These are phyloP conservation scores for Globisporangium spiculum DNA, from an alignment of 352 stramenopile species.

Conservation along the genomic window DNA sequence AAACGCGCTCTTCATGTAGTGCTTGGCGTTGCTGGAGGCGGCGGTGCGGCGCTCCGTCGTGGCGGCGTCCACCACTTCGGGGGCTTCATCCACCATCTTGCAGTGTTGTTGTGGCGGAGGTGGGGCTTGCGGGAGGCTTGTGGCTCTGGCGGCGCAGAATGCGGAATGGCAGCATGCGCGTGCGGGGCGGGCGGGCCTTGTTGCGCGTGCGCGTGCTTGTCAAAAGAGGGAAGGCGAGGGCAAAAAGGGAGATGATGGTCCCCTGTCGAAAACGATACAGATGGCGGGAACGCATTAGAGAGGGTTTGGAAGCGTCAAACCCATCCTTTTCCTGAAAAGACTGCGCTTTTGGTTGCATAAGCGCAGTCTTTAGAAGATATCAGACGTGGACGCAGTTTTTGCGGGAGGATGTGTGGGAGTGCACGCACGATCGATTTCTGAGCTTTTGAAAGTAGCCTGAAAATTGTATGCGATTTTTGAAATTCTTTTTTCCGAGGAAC, in stretches of 20 bases:
- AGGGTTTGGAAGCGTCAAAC: no score
- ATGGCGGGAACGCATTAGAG: not conserved
- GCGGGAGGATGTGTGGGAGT: no score
- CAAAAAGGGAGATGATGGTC: not conserved
- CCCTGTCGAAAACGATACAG: not conserved
- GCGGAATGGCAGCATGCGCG: not conserved
- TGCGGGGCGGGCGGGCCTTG: not conserved
- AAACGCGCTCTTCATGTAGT: slow-evolving; percentile 72
- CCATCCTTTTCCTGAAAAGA: no score
- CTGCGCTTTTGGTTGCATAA: no score
- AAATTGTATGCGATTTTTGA: no score
- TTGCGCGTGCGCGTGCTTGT: not conserved
- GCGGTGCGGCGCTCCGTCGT: slow-evolving; percentile 22
- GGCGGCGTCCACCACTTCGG: slow-evolving; percentile 30
- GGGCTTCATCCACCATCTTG: slow-evolving; percentile 12
- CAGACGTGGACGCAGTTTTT: no score
- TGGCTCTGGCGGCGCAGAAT: slow-evolving; percentile 5
- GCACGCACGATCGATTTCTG: no score
- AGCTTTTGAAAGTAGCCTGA: no score
- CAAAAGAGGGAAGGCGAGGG: not conserved
- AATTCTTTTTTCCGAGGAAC: no score
- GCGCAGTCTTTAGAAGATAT: no score
- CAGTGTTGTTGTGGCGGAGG: not conserved
- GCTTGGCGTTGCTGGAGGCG: slow-evolving; percentile 39
- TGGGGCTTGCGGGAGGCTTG: not conserved